Evolutionary conservation across 345 rosid species (phyloP), one percentile per base, ranked within the genome.

Genomic region (Firmiana major): DNA sequence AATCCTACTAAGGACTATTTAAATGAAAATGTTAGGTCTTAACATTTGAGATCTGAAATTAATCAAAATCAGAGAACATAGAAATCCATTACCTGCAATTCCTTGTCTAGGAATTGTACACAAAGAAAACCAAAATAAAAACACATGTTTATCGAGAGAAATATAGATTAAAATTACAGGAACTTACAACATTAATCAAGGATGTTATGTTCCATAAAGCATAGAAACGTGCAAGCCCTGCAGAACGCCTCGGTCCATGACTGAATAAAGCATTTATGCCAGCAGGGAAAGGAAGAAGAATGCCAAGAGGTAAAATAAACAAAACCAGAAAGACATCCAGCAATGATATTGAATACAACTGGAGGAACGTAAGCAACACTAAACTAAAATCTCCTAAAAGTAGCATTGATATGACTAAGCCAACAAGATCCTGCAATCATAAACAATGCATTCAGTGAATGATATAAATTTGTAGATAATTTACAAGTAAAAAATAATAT

Each of bases 251-350:
- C 9, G 98, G 98, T 77, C 98, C 98, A 84, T 93, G 94, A 79
- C 97, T 97, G 84, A 97, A 97, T 77, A 97, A 84, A 81, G 99
- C 99, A 87, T 94, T 97, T 81, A 97, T 97, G 77, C 99, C 99
- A 77, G 96, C 98, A 78, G 98, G 98, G 83, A 97, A 97, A 4
- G 99, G 98, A 74, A 97, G 89, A 78, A 97, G 94, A 78, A 97
- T 86, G 75, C 97, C 98, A 28, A 97, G 88, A 59, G 99, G 99
- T 79, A 94, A 80, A 83, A 97, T 89, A 80, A 91, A 88, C 88
- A 92, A 83, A 80, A 89, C 97, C 80, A 97, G 89, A 82, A 92
- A 88, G 78, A 92, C 93, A 78, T 89, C 91, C 79, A 84, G 79
- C 93, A 97, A 82, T 17, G 99, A 94, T 71, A 92, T 88, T 48